Evolutionary conservation across 306 rosid species (phyloP), one percentile per base, ranked within the genome.

Genomic region (Lithocarpus polystachyus): DNA sequence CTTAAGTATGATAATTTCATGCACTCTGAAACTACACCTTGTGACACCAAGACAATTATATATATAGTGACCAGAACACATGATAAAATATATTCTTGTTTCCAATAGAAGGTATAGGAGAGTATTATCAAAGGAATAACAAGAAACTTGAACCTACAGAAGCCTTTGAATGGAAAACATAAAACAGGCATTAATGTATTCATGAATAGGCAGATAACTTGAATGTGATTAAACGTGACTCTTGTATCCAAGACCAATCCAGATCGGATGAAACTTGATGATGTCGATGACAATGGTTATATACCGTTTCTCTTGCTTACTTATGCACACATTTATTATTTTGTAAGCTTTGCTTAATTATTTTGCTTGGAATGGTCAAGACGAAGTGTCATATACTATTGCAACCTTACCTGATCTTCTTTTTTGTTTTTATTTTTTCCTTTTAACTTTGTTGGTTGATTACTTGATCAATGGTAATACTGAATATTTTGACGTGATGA

Each of bases 401-500:
- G 71, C 71, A 31, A 67, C 71, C 23, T 67, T 67, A 10, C 14
- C 7, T 45, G 53, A 45, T 45, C 53, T 45, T 45, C 7, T 45
- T 45, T 45, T 2, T 48, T 48, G 2, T 48, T 48, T 48, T 48
- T 11, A 11, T 2, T 48, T 48, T 48, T 10, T 48, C 40, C 40
- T 2, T 18, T 5, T 29, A 24, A 54, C 74, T 13, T 55, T 28
- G 54, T 74, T 65, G 48, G 31, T 51, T 23, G 56, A 35, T 67
- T 67, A 7, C 52, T 67, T 35, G 5, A 8, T 35, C 4, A 67
- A 35, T 35, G 51, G 20, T 35, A 6, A 28, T 26, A 29, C 70
- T 29, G 31, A 18, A 73, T 57, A 62, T 33, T 77, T 28, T 65
- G 54, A 64, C n/a, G 20, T 71, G 82, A 79, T 54, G 12, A 40